A percentile compares a stretch with the other conserved stretches of the same genome.
These are phyloP conservation scores for Solanum hybrid DNA, from an alignment of 305 asterid genomes.

Conservation along the genomic window DNA sequence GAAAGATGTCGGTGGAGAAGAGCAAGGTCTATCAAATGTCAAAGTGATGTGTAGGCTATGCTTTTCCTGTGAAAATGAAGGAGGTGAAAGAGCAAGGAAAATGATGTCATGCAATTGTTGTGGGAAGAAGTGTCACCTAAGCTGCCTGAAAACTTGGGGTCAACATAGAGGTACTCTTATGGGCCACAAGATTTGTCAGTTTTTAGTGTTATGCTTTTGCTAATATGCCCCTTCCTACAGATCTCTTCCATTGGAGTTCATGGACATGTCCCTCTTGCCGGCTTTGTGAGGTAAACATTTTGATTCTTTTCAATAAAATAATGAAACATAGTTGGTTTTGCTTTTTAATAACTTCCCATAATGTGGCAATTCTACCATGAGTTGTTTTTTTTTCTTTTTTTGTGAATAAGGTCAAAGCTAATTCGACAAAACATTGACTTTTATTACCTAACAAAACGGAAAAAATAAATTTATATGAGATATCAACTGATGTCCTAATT, in stretches of 20 bases:
- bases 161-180: slow-evolving; percentile 63
- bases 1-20: slow-evolving; percentile 62
- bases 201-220: background rate
- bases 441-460: background rate
- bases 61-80: slow-evolving; percentile 78
- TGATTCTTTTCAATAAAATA: slow-evolving; percentile 2
- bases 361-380: background rate
- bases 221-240: slow-evolving; percentile 31
- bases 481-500: background rate
- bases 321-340: background rate
- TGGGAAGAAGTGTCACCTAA: slow-evolving; percentile 83
- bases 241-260: slow-evolving; percentile 97
- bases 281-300: slow-evolving; percentile 64
- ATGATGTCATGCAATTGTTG: slow-evolving; percentile 86
- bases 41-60: slow-evolving; percentile 85
- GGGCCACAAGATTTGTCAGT: background rate
- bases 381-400: background rate
- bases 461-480: background rate
- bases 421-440: background rate
- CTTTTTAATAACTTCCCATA: background rate
- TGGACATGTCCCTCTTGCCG: slow-evolving; percentile 98
- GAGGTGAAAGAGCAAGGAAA: slow-evolving; percentile 82
- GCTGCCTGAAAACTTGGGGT: slow-evolving; percentile 88
- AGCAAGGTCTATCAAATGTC: slow-evolving; percentile 52
- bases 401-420: background rate